Conservation (phyloP, 2,329 filamentous ascomycete species). For the Penicillium palitans region DNA sequence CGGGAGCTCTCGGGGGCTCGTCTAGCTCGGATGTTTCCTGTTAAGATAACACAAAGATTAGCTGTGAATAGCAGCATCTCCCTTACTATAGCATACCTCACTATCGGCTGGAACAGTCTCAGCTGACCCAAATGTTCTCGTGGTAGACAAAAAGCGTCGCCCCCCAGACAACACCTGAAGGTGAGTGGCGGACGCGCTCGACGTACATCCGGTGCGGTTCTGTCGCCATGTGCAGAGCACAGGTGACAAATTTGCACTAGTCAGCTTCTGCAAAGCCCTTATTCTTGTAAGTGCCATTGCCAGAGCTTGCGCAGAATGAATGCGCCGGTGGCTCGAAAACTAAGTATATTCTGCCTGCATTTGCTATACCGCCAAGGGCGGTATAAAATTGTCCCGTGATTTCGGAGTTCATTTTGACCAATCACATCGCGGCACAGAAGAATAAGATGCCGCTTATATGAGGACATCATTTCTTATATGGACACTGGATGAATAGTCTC, state of each 20-base stretch:
- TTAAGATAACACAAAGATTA: not conserved
- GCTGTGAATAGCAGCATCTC: not conserved
- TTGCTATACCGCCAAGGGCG: slow-evolving; percentile 16
- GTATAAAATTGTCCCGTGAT: slow-evolving; percentile 8
- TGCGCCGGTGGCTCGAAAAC: slow-evolving; percentile 15
- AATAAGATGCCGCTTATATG: not conserved
- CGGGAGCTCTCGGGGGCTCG: not conserved
- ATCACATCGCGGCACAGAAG: not conserved
- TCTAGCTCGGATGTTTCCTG: slow-evolving; percentile 1
- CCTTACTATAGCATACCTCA: not conserved
- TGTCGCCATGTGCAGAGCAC: slow-evolving; percentile 14
- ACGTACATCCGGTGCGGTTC: slow-evolving; percentile 7
- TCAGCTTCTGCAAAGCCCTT: slow-evolving; percentile 16
- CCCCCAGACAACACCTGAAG: not conserved
- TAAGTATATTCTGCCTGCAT: slow-evolving; percentile 12
- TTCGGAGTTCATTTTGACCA: not conserved
- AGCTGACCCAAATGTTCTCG: slow-evolving; percentile 13
- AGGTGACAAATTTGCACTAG: slow-evolving; percentile 14
- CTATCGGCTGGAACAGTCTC: not conserved
- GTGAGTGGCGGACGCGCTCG: not conserved
- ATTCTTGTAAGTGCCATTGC: slow-evolving; percentile 27
- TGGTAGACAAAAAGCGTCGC: slow-evolving; percentile 13
- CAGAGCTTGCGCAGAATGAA: slow-evolving; percentile 21
- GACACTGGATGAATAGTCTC: not conserved
- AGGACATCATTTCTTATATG: not conserved